Conservation (phyloP, 768 basidiomycete genomes). For the Leccinellum rugosiceps region DNA sequence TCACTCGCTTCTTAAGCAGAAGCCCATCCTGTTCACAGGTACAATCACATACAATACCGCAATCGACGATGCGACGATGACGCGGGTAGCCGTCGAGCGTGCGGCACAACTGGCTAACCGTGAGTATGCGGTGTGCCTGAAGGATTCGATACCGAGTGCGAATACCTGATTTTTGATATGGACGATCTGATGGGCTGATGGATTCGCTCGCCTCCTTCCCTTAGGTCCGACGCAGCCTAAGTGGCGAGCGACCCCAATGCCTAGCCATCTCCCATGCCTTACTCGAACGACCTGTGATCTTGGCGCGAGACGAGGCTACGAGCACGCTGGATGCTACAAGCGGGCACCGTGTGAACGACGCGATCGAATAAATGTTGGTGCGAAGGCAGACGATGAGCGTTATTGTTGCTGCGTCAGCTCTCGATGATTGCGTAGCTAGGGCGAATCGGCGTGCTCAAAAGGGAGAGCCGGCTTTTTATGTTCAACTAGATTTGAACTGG, state of each 20-base stretch:
- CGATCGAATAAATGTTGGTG: conserved; percentile 82
- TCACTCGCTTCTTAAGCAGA: conserved; percentile 26
- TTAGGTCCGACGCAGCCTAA: conserved; percentile 24
- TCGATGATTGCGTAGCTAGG: conserved; percentile 90
- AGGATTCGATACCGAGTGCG: conserved; percentile 91
- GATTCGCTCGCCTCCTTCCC: too few species aligned
- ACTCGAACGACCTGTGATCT: conserved; percentile 81
- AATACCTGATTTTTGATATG: conserved; percentile 19
- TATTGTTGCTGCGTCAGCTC: conserved; percentile 81
- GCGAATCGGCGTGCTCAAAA: conserved; percentile 88
- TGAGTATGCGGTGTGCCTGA: conserved; percentile 93
- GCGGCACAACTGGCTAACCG: conserved; percentile 94
- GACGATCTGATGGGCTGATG: conserved; percentile 10
- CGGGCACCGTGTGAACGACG: conserved; percentile 80
- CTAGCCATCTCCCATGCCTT: conserved; percentile 84
- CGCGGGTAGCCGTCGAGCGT: conserved; percentile 78
- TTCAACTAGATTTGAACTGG: too few species aligned
- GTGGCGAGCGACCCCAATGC: conserved; percentile 79
- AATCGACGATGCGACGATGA: conserved; percentile 73
- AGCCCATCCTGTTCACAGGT: conserved; percentile 86
- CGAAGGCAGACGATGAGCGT: conserved; percentile 80
- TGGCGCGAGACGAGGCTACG: conserved; percentile 89
- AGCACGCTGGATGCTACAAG: conserved; percentile 86
- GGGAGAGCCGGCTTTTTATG: conserved; percentile 30
- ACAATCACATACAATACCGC: conserved; percentile 95